Evolutionary conservation across 2,329 filamentous ascomycete species (phyloP).

Genomic region (Falciphora oryzae): DNA sequence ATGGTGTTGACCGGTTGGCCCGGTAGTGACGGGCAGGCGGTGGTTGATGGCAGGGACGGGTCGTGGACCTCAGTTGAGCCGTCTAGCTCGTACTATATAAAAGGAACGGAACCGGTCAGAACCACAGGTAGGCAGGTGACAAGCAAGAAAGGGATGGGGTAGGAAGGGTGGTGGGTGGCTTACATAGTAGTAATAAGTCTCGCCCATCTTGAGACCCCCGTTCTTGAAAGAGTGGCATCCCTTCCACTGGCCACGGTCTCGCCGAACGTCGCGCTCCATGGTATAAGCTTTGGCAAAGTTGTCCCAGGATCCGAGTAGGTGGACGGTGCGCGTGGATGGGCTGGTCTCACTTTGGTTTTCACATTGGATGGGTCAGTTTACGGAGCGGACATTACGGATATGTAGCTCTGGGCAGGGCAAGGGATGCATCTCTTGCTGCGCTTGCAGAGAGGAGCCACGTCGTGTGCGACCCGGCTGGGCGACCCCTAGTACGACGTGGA

Average conservation of each 20-base stretch:
- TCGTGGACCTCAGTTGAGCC: conserved; percentile 73
- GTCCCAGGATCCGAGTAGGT: conserved; percentile 90
- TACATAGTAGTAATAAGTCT: conserved; percentile 95
- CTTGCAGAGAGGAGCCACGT: background rate
- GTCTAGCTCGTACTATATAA: conserved; percentile 71
- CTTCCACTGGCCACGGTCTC: conserved; percentile 72
- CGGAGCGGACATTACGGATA: background rate
- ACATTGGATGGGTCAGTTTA: conserved; percentile 5
- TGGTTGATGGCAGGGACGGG: conserved; percentile 65
- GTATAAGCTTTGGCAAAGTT: conserved; percentile 76
- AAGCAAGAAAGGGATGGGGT: conserved; percentile 18
- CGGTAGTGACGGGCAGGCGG: conserved; percentile 75
- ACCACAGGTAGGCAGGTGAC: background rate
- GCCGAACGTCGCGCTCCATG: conserved; percentile 74
- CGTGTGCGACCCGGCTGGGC: too few species aligned
- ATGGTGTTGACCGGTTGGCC: conserved; percentile 84
- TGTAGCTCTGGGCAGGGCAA: background rate
- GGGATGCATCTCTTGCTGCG: background rate
- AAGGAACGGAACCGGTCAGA: conserved; percentile 10
- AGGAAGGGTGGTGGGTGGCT: conserved; percentile 26
- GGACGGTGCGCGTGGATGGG: conserved; percentile 61
- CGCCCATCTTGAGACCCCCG: conserved; percentile 85
- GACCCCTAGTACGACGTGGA: background rate
- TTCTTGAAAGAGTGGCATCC: conserved; percentile 81
- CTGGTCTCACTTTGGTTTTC: conserved; percentile 5